These are phyloP conservation scores for Aspergillus puulaauensis DNA, from an alignment of 2,329 filamentous ascomycete genomes.

Conservation along the genomic window DNA sequence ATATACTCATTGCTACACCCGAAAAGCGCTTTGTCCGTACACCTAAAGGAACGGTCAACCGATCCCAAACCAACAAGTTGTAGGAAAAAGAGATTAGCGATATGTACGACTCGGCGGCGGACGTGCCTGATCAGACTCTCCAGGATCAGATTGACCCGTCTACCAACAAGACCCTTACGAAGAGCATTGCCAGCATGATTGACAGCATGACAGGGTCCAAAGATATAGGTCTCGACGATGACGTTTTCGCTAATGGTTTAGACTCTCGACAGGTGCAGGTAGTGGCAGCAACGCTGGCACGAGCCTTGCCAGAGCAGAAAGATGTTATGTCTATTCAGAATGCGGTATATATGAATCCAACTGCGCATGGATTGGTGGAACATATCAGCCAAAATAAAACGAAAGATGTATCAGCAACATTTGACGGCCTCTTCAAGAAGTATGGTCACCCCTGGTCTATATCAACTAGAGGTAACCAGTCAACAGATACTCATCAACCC, in stretches of 20 bases:
- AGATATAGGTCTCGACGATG: background rate
- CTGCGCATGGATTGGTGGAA: constrained; percentile 1
- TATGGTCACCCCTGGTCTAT: background rate
- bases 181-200: background rate
- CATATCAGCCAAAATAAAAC: background rate
- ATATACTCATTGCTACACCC: background rate
- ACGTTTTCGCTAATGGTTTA: constrained; percentile 6
- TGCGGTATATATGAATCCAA: constrained; percentile 6
- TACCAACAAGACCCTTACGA: background rate
- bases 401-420: background rate
- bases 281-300: background rate
- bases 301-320: background rate
- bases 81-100: too few relatives aligned
- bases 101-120: too few relatives aligned
- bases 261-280: constrained; percentile 8
- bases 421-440: background rate
- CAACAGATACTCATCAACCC: background rate
- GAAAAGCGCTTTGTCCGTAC: constrained; percentile 9
- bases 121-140: background rate
- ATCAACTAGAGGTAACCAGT: background rate
- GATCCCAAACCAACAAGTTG: background rate
- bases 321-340: background rate
- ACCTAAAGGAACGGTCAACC: constrained; percentile 6
- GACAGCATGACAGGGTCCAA: background rate
- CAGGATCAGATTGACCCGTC: background rate